Evolutionary conservation across 352 stramenopile species (phyloP).

Genomic region (Globisporangium sylvaticum): DNA sequence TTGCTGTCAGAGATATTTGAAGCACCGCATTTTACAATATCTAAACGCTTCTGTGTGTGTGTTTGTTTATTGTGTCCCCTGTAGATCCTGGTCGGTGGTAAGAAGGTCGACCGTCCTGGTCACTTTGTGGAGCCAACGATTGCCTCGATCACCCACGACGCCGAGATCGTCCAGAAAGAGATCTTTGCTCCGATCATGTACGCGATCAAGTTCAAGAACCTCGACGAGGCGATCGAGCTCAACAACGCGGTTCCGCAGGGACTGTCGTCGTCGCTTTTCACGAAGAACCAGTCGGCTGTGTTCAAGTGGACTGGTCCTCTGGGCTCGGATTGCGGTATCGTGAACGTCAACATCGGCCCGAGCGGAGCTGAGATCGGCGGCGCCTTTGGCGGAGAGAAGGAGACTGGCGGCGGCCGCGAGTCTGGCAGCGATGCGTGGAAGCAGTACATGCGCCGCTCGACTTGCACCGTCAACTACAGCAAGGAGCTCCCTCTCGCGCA

Average conservation of each 20-base stretch:
- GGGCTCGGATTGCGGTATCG: slow-evolving; percentile 90
- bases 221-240: slow-evolving; percentile 89
- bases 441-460: slow-evolving; percentile 93
- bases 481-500: slow-evolving; percentile 90
- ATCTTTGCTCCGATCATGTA: slow-evolving; percentile 92
- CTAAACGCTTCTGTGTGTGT: slow-evolving; percentile 1
- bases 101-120: slow-evolving; percentile 69
- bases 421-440: slow-evolving; percentile 92
- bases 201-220: slow-evolving; percentile 85
- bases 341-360: slow-evolving; percentile 92
- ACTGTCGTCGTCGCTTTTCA: slow-evolving; percentile 90
- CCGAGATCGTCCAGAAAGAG: slow-evolving; percentile 87
- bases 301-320: slow-evolving; percentile 90
- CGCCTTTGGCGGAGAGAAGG: slow-evolving; percentile 91
- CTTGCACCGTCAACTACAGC: slow-evolving; percentile 92
- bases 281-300: slow-evolving; percentile 88
- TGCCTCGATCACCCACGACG: slow-evolving; percentile 76
- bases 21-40: background rate
- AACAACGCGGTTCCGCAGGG: slow-evolving; percentile 93
- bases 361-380: slow-evolving; percentile 91
- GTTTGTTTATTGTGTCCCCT: slow-evolving; percentile 4
- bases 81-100: slow-evolving; percentile 85
- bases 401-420: slow-evolving; percentile 89
- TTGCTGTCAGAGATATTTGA: background rate
- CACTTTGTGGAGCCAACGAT: slow-evolving; percentile 93